Evolutionary conservation across 2,329 filamentous ascomycete genomes (phyloP).

Genomic region (Aureobasidium sp.): DNA sequence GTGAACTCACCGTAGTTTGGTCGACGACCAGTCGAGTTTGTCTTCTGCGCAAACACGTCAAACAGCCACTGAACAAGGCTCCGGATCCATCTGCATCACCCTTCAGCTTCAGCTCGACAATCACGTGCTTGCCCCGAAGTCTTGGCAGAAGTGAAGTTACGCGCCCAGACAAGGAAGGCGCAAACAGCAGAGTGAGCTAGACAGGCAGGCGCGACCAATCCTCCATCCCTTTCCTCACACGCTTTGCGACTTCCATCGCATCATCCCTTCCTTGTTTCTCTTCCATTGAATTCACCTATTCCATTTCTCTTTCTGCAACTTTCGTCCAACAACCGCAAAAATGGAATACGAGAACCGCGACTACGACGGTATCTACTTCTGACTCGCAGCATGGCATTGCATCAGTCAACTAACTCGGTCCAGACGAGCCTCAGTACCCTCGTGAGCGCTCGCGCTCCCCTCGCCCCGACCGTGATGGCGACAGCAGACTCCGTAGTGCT

Average conservation of each 20-base stretch:
- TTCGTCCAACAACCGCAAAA: constrained; percentile 33
- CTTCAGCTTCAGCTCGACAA: not conserved
- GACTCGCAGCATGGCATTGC: constrained; percentile 6
- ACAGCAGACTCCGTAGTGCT: constrained; percentile 56
- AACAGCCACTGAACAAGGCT: not conserved
- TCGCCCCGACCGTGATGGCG: constrained; percentile 47
- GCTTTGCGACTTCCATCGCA: constrained; percentile 5
- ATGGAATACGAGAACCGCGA: constrained; percentile 62
- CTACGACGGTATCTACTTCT: constrained; percentile 54
- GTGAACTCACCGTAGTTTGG: not conserved
- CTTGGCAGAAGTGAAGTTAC: not conserved
- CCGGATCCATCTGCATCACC: not conserved
- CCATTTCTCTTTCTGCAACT: constrained; percentile 1
- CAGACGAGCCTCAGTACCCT: constrained; percentile 56
- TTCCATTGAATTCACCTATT: not conserved
- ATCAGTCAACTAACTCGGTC: constrained; percentile 8
- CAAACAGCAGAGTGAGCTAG: constrained; percentile 7
- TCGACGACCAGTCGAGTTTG: not conserved
- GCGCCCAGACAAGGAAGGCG: constrained; percentile 10
- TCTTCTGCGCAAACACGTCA: not conserved
- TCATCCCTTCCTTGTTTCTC: constrained; percentile 14
- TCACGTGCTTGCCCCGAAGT: not conserved
- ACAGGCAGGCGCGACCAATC: constrained; percentile 3
- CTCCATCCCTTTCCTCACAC: constrained; percentile 10
- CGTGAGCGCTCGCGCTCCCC: constrained; percentile 62